Conservation (phyloP, 495 filamentous ascomycete species). For the Lophiostoma macrostomum region DNA sequence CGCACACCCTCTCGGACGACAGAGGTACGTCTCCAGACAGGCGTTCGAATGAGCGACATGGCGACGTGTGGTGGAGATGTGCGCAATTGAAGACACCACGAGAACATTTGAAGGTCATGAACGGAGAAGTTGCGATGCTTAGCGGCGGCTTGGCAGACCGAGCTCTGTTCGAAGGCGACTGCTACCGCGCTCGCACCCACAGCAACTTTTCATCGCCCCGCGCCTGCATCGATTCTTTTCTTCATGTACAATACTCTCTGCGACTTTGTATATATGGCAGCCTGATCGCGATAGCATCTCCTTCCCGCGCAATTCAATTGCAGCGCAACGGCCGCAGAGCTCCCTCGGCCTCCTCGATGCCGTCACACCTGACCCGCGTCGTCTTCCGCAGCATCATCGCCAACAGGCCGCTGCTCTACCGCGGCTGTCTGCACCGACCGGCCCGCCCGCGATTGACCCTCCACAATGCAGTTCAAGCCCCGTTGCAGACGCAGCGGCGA, state of each 20-base stretch:
- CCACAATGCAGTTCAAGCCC: conserved; percentile 22
- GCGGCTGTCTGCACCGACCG: conserved; percentile 42
- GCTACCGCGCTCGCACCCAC: too few species aligned
- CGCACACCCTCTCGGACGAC: not conserved
- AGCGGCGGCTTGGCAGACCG: not conserved
- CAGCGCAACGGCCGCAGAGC: not conserved
- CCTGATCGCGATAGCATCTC: not conserved
- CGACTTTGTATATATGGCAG: too few species aligned
- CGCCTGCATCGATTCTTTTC: not conserved
- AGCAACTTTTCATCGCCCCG: too few species aligned
- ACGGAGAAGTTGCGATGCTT: not conserved
- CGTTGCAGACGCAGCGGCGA: conserved; percentile 41
- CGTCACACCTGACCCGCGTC: conserved; percentile 73
- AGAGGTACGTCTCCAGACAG: not conserved
- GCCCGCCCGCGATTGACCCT: conserved; percentile 20
- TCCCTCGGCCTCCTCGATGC: conserved; percentile 52
- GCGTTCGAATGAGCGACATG: conserved; percentile 5
- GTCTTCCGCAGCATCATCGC: conserved; percentile 69
- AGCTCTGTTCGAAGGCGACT: too few species aligned
- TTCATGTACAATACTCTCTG: conserved; percentile 17
- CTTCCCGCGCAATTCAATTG: conserved; percentile 11
- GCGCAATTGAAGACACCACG: not conserved
- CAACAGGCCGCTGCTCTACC: conserved; percentile 54
- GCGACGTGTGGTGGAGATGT: not conserved
- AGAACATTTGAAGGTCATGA: too few species aligned